phyloP scores from a whole-genome alignment of 2,329 filamentous ascomycete species.

The Aureobasidium namibiae region DNA sequence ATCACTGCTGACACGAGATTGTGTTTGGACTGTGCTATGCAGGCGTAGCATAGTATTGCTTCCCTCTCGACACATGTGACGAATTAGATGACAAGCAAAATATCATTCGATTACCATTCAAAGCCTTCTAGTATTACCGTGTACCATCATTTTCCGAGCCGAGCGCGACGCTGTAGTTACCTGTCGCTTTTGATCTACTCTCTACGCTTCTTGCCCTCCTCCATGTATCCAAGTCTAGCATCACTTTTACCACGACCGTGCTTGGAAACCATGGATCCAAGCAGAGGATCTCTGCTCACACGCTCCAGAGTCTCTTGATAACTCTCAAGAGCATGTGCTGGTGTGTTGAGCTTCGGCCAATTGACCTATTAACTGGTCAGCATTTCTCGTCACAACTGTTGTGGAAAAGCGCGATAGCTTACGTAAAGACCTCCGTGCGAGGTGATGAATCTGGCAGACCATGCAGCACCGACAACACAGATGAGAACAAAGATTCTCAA shows the following conservation, averaged over 20 bases:
- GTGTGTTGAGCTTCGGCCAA: constrained; percentile 93
- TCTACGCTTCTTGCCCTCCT: constrained; percentile 98
- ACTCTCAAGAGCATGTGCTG: constrained; percentile 76
- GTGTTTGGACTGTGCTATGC: constrained; percentile 34
- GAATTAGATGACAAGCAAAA: not conserved
- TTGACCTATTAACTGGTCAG: constrained; percentile 59
- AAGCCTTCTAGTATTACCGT: not conserved
- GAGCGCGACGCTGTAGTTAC: not conserved
- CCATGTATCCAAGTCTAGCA: constrained; percentile 71
- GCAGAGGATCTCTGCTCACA: constrained; percentile 71
- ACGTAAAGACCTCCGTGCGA: constrained; percentile 89
- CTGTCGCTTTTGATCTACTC: constrained; percentile 45
- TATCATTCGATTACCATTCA: not conserved
- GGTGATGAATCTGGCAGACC: constrained; percentile 69
- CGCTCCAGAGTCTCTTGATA: constrained; percentile 80
- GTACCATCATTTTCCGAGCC: not conserved
- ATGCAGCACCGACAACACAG: constrained; percentile 62
- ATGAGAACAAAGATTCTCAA: constrained; percentile 74
- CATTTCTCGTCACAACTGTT: not conserved
- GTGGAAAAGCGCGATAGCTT: constrained; percentile 41
- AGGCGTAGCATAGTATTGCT: not conserved
- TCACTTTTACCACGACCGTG: constrained; percentile 82
- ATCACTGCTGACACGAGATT: constrained; percentile 29
- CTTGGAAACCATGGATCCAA: constrained; percentile 62
- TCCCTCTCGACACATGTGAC: not conserved